Base-by-base conservation (phyloP, 805 yeast species). In the Myxozyma neglecta region DNA sequence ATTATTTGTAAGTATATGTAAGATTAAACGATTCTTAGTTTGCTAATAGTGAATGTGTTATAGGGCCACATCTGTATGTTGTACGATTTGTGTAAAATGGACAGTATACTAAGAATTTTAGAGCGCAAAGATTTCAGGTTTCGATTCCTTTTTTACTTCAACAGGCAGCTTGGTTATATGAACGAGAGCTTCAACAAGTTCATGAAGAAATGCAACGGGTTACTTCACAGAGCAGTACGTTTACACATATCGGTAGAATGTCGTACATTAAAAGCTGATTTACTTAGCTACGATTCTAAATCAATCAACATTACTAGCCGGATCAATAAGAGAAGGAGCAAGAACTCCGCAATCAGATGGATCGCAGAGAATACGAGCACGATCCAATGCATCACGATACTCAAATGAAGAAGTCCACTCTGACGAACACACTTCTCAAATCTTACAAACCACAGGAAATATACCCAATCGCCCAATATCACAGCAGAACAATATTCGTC, bases 91-190 rank as follows among this genome's bases (percentile, higher is more conserved):
- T 14, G 69, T 68, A 40, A 62, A 66, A 34, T 42, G 18, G 3
- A 14, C 2, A 5, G 46, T n/a, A 42, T 42, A n/a, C 10, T 42
- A n/a, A 45, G 32, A n/a, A 32, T 36, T 10, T 1, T 68, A 63
- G 20, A 14, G 76, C 80, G 1, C 66, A 66, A 18, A 69, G 71
- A 36, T 74, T 80, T 59, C 69, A 73, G 14, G 81, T 77, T 1
- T 67, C 76, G 11, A 69, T 70, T 6, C 71, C 74, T 24, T 76
- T 73, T 57, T 68, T 76, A 13, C 68, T 76, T 11, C 79, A 77
- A 65, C 80, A 77, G 60, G 78, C 78, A 1, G 76, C 77, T 2
- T 76, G 80, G 79, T 70, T 77, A 2, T 77, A 77, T 56, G 77
- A 76, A 60, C 74, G 72, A 49, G 79, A 77, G 61, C 69, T 77